Conservation (phyloP, 2,329 filamentous ascomycete species). For the Fusarium sp. region DNA sequence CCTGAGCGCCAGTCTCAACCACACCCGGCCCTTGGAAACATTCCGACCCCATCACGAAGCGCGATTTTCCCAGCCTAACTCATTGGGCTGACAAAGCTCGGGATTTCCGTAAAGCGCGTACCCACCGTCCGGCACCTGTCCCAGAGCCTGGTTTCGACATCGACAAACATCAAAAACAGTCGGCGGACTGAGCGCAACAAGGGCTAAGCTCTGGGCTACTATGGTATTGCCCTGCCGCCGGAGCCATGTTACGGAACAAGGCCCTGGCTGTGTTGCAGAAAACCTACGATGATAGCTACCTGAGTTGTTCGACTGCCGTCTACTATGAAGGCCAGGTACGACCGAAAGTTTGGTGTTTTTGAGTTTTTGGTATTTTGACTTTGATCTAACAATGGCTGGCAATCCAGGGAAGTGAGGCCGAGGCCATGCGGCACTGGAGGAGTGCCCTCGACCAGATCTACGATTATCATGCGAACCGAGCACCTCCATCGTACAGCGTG, state of each 20-base stretch:
- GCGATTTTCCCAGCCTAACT: background rate
- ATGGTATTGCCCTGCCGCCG: conserved; percentile 38
- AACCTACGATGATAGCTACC: conserved; percentile 95
- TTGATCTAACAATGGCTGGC: conserved; percentile 12
- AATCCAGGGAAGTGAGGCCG: conserved; percentile 81
- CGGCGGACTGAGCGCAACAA: conserved; percentile 30
- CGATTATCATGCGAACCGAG: conserved; percentile 80
- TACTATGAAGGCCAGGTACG: conserved; percentile 92
- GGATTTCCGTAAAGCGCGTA: conserved; percentile 12
- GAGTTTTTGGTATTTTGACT: conserved; percentile 3
- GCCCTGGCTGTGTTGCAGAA: conserved; percentile 82
- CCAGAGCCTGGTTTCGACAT: conserved; percentile 17
- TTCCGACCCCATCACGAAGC: background rate
- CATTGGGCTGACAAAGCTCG: conserved; percentile 7
- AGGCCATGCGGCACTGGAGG: conserved; percentile 91
- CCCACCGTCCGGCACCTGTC: background rate
- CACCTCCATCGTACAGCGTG: conserved; percentile 72
- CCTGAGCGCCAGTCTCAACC: conserved; percentile 2
- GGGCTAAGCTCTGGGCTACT: conserved; percentile 40
- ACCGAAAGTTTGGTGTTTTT: background rate
- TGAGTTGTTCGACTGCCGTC: conserved; percentile 92
- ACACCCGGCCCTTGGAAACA: background rate
- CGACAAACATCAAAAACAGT: conserved; percentile 9
- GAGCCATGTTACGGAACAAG: conserved; percentile 62
- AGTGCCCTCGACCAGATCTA: conserved; percentile 87